A percentile compares a stretch with the other conserved stretches of the same genome.
These are phyloP conservation scores for Brassica hybrid DNA, from an alignment of 441 rosid genomes.

Conservation along the genomic window DNA sequence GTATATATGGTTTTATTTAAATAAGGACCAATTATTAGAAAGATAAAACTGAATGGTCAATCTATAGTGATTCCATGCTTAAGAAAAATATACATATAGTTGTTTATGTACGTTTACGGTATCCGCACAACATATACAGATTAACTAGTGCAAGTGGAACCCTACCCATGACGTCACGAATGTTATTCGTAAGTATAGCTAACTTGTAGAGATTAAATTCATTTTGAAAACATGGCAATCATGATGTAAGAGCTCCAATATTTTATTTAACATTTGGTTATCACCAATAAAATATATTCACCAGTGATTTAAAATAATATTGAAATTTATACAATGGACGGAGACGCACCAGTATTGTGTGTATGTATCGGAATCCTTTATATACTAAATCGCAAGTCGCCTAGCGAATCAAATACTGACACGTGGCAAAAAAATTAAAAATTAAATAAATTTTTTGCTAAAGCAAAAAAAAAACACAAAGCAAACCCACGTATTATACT, in stretches of 20 bases:
- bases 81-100: conserved; percentile 10
- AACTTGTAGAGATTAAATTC: conserved; percentile 37
- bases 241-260: conserved; percentile 1
- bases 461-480: too few relatives aligned
- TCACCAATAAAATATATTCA: background rate
- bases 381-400: too few relatives aligned
- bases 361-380: background rate
- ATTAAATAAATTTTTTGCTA: too few relatives aligned
- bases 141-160: conserved; percentile 34
- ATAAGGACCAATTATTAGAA: conserved; percentile 13
- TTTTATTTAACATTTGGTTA: background rate
- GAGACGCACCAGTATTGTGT: background rate
- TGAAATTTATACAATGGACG: background rate
- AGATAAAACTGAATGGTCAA: conserved; percentile 26
- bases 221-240: background rate
- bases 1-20: background rate
- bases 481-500: too few relatives aligned
- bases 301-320: background rate
- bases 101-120: conserved; percentile 3
- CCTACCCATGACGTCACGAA: conserved; percentile 29
- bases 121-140: background rate
- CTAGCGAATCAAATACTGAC: too few relatives aligned
- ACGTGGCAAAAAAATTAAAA: too few relatives aligned
- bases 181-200: conserved; percentile 17
- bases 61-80: conserved; percentile 28